Evolutionary conservation across 2,329 filamentous ascomycete genomes (phyloP).

Genomic region (Penicillium concentricum): DNA sequence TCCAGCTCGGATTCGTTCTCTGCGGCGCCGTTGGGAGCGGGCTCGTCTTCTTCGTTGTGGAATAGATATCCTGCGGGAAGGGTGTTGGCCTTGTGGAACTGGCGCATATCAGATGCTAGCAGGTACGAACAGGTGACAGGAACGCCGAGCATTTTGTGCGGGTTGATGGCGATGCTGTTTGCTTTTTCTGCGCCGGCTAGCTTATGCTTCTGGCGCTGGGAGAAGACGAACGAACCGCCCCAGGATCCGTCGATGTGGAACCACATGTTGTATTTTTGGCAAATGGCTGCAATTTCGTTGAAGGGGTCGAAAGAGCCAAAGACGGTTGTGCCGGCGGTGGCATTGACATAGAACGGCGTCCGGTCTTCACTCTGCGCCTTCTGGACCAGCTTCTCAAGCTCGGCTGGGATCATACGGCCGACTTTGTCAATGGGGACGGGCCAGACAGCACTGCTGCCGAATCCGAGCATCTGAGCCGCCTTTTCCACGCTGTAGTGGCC

Average conservation of each 20-base stretch:
- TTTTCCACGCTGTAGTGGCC: constrained; percentile 96
- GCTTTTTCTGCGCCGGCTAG: constrained; percentile 71
- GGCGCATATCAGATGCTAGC: constrained; percentile 69
- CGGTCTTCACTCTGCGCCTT: constrained; percentile 65
- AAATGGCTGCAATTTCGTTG: constrained; percentile 66
- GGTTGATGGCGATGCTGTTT: constrained; percentile 82
- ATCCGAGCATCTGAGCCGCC: constrained; percentile 83
- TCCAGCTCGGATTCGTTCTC: constrained; percentile 24
- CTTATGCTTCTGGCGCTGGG: constrained; percentile 60
- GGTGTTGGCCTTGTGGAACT: constrained; percentile 82
- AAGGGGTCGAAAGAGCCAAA: constrained; percentile 86
- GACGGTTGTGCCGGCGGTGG: constrained; percentile 92
- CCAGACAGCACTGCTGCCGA: constrained; percentile 73
- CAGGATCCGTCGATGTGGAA: constrained; percentile 90
- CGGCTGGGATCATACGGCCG: constrained; percentile 69
- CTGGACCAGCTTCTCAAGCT: constrained; percentile 63
- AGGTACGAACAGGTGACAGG: constrained; percentile 91
- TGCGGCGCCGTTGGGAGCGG: constrained; percentile 21
- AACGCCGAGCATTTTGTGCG: constrained; percentile 95
- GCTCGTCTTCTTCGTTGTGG: constrained; percentile 55
- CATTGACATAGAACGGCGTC: constrained; percentile 91
- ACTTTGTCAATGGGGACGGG: constrained; percentile 68
- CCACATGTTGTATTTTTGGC: constrained; percentile 74
- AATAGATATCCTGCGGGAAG: constrained; percentile 85
- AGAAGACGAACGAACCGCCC: constrained; percentile 84